These are phyloP conservation scores for Candida morakotiae DNA, from an alignment of 805 yeast species.

Conservation along the genomic window DNA sequence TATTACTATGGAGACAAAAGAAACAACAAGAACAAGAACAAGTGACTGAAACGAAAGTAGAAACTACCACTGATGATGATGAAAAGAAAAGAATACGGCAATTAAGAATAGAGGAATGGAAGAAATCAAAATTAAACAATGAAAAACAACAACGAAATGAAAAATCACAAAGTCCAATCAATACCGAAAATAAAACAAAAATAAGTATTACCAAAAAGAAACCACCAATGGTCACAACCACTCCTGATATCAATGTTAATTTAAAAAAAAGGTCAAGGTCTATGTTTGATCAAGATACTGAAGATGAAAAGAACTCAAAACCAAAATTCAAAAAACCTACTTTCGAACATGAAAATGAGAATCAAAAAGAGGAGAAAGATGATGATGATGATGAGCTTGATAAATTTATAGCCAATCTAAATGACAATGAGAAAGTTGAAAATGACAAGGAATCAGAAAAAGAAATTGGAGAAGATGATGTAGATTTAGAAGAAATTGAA, in stretches of 20 bases:
- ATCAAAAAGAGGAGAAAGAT: conserved; percentile 15
- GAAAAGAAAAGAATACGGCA: conserved; percentile 25
- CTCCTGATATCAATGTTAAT: too few species aligned
- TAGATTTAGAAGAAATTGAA: conserved; percentile 23
- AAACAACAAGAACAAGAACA: conserved; percentile 32
- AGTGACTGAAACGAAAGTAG: conserved; percentile 7
- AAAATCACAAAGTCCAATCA: not conserved
- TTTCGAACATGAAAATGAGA: not conserved
- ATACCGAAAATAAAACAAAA: conserved; percentile 2
- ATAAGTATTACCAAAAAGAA: conserved; percentile 7
- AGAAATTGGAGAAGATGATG: conserved; percentile 13
- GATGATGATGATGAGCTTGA: conserved; percentile 37
- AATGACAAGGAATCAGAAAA: conserved; percentile 15
- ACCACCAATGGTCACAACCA: too few species aligned
- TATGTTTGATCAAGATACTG: conserved; percentile 24
- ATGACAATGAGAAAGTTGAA: conserved; percentile 11
- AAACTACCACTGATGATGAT: too few species aligned
- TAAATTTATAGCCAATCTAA: conserved; percentile 9
- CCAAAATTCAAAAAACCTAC: conserved; percentile 20
- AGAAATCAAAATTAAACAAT: conserved; percentile 31
- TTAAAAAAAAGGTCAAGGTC: conserved; percentile 7
- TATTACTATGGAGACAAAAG: conserved; percentile 59
- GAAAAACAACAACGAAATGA: not conserved
- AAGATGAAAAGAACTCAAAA: conserved; percentile 19
- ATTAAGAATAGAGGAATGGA: conserved; percentile 50